phyloP scores from a whole-genome alignment of 164 flowering plant species.

The Stephania yunnanensis region DNA sequence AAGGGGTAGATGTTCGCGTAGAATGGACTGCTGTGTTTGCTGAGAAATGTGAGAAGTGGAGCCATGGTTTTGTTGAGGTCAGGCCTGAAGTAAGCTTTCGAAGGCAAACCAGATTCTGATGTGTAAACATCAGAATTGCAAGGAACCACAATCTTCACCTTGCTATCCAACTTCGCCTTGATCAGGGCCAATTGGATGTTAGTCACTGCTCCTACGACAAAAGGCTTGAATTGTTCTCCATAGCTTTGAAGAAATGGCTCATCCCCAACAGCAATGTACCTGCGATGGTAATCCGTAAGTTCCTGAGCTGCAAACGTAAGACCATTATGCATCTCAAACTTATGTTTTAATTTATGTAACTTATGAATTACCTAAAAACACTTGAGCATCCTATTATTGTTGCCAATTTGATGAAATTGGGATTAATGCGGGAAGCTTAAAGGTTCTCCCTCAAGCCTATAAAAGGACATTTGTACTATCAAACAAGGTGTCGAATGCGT shows the following conservation, averaged over 20 bases:
- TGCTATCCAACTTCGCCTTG: constrained; percentile 45
- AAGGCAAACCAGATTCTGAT: constrained; percentile 55
- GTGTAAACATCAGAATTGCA: constrained; percentile 59
- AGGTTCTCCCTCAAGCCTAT: no score
- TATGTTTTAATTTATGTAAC: no score
- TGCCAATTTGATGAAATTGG: no score
- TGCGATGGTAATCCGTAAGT: constrained; percentile 17
- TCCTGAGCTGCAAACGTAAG: not conserved
- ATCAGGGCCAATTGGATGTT: constrained; percentile 67
- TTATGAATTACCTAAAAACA: no score
- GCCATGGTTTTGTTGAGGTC: constrained; percentile 81
- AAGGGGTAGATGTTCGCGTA: constrained; percentile 70
- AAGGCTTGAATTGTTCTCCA: constrained; percentile 57
- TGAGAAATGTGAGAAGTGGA: constrained; percentile 68
- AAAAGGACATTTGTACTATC: not conserved
- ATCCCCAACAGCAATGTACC: constrained; percentile 85
- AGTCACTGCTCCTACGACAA: constrained; percentile 65
- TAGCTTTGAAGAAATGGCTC: constrained; percentile 73
- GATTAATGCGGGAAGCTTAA: no score
- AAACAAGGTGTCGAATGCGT: not conserved
- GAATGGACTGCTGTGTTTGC: constrained; percentile 63
- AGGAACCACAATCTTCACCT: constrained; percentile 78
- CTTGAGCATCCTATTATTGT: no score
- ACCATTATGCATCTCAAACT: no score
- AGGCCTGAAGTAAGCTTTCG: constrained; percentile 66